Evolutionary conservation across 192 early-diverging fungal genomes (phyloP), one percentile per base, ranked within the genome.

Genomic region (Backusella liffmaniae): DNA sequence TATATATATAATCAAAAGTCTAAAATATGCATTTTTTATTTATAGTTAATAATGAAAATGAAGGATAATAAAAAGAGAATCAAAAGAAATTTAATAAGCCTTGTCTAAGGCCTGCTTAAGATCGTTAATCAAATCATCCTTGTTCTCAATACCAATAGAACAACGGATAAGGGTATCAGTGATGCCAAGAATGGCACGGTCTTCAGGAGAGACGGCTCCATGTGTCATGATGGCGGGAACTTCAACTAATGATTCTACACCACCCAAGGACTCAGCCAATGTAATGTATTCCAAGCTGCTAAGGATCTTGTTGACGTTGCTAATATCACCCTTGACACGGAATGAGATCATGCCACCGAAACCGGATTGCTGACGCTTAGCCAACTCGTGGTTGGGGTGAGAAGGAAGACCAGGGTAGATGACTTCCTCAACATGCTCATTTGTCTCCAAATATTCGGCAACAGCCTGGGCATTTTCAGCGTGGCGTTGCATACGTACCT

Each of bases 291-390:
- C 86, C 21, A 95, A 89, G 73, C 87, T 78, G 66, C 89, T 82
- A 67, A 99, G 87, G 88, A 99, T 98, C 46, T 78, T 84, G 82
- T 98, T 96, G 72, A 93, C 94, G 4, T 90, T 91, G 21, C 88
- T 85, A 1, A 96, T 84, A 79, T 89, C 85, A 66, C 94, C 95
- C 81, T 91, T 93, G 83, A 98, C 91, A 35, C 95, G 88, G 92
- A 99, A 98, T 29, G 93, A 92, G 34, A 99, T 84, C 97, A 99
- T 99, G 34, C 97, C 97, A 77, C 97, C 96, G 76, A 95, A 99
- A 2, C 98, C 98, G 67, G 85, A 86, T 81, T 93, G 92, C 81
- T 99, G 98, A 1, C 87, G 86, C 82, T 90, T 89, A 35, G 98
- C 98, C 46, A 99, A 88, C 32, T 85, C 90, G 85, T 99, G 96